Evolutionary conservation across 2,329 filamentous ascomycete species (phyloP).

Genomic region (Talaromyces albobiverticillius): DNA sequence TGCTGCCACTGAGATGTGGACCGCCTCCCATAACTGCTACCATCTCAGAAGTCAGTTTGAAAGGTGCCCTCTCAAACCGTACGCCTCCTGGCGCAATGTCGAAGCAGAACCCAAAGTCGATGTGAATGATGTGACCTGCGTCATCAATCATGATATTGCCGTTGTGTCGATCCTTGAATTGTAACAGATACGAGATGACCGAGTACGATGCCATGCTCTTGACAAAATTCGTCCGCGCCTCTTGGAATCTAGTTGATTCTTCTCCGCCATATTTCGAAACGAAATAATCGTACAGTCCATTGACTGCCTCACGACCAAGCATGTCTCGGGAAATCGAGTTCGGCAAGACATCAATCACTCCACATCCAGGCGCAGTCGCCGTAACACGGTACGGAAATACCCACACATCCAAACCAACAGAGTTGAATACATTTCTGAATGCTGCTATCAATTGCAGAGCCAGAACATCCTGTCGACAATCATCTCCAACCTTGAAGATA

Average conservation of each 20-base stretch:
- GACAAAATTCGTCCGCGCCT: constrained; percentile 94
- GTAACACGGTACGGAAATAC: constrained; percentile 97
- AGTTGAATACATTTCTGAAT: constrained; percentile 95
- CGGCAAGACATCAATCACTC: constrained; percentile 95
- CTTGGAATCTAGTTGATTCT: constrained; percentile 90
- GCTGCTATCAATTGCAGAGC: constrained; percentile 97
- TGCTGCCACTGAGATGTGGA: constrained; percentile 25
- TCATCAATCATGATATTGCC: constrained; percentile 99
- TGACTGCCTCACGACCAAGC: constrained; percentile 96
- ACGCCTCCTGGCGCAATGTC: constrained; percentile 97
- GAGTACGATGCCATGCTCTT: constrained; percentile 99
- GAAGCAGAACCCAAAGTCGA: constrained; percentile 99
- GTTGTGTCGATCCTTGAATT: constrained; percentile 99
- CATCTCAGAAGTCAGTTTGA: constrained; percentile 98
- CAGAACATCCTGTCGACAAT: constrained; percentile 94
- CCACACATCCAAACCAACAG: constrained; percentile 90
- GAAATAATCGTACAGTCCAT: constrained; percentile 98
- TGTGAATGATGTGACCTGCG: constrained; percentile 93
- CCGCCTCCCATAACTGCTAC: constrained; percentile 96
- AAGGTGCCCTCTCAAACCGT: constrained; percentile 95
- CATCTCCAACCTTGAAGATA: constrained; percentile 99
- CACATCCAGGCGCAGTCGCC: constrained; percentile 92
- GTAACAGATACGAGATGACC: constrained; percentile 90
- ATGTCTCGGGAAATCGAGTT: constrained; percentile 98
- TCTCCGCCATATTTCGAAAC: constrained; percentile 96